Evolutionary conservation across 2,329 filamentous ascomycete genomes (phyloP), one percentile per base, ranked within the genome.

Genomic region (Tolypocladium tropicale): DNA sequence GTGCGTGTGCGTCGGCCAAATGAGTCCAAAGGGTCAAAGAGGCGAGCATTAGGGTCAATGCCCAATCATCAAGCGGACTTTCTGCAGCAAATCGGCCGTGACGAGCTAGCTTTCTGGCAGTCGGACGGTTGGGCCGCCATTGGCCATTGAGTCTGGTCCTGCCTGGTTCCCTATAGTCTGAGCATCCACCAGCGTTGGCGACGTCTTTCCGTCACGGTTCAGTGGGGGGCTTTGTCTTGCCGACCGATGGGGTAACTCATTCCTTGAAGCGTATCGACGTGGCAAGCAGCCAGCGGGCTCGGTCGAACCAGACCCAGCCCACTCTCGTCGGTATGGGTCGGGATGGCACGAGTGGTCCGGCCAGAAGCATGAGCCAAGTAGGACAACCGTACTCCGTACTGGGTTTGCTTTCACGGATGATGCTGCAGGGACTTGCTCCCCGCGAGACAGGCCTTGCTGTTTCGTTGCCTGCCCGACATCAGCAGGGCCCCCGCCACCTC

Each of bases 181-280:
- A 28, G 23, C 23, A 30, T 48, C 43, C 7, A 14, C 14, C 30
- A 11, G 39, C 23, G 39, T 41, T 9, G 25, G 11, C 16, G 16
- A 30, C 14, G 3, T 48, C 16, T 54, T 56, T 55, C 55, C 28
- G 52, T 28, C 52, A 39, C 7, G 52, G 18, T 21, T 18, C n/a
- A 21, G 39, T 21, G 10, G 28, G 52, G 18, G 36, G 49, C 55
- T 39, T 51, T 36, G 34, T 32, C 54, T 53, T 54, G 32, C 32
- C 37, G 51, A 32, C 41, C 41, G 33, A 46, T 50, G 53, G 28
- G n/a, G n/a, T n/a, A n/a, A n/a, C n/a, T 25, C 32, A 41, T 48
- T 39, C 46, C 55, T 55, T 57, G 56, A 61, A 55, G 58, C 58
- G 57, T 46, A 65, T 68, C 66, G 69, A 71, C 68, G 68, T 71